phyloP scores from a whole-genome alignment of 2,329 filamentous ascomycete genomes.

The Fusarium sororula region DNA sequence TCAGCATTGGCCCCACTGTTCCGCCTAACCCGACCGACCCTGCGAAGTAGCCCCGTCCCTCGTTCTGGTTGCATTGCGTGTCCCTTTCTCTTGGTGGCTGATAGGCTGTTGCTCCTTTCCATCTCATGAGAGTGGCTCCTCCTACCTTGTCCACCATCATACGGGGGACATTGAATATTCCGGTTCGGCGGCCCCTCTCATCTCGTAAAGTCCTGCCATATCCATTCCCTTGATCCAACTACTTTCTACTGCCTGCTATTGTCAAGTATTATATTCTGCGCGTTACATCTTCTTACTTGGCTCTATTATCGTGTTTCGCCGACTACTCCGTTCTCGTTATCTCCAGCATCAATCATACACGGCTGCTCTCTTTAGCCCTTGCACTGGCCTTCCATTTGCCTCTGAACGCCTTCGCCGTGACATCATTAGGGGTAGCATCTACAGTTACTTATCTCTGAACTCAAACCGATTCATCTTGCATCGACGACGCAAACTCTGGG shows the following conservation, averaged over 20 bases:
- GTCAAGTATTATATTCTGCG: not conserved
- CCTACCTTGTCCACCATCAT: slow-evolving; percentile 27
- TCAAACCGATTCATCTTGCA: slow-evolving; percentile 14
- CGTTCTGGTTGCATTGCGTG: slow-evolving; percentile 40
- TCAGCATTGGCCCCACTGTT: slow-evolving; percentile 21
- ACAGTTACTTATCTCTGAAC: slow-evolving; percentile 21
- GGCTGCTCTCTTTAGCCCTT: slow-evolving; percentile 32
- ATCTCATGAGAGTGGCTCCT: slow-evolving; percentile 35
- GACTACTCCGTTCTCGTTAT: slow-evolving; percentile 28
- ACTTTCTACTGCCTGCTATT: slow-evolving; percentile 8
- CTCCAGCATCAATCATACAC: slow-evolving; percentile 28
- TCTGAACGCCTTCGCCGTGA: slow-evolving; percentile 37
- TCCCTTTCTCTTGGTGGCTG: slow-evolving; percentile 33
- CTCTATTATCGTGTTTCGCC: slow-evolving; percentile 20
- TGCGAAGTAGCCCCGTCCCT: slow-evolving; percentile 9
- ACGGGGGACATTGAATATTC: slow-evolving; percentile 40
- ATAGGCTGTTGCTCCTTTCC: slow-evolving; percentile 28
- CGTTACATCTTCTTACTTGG: slow-evolving; percentile 13
- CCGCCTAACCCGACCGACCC: slow-evolving; percentile 15
- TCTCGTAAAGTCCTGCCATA: slow-evolving; percentile 34
- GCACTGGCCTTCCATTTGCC: slow-evolving; percentile 34
- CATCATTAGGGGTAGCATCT: slow-evolving; percentile 43
- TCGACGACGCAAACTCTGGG: slow-evolving; percentile 18
- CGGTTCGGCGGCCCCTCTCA: slow-evolving; percentile 35
- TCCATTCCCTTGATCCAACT: slow-evolving; percentile 23